Base-by-base conservation (phyloP, 2,329 filamentous ascomycete genomes). In the Leptographium procerum region DNA sequence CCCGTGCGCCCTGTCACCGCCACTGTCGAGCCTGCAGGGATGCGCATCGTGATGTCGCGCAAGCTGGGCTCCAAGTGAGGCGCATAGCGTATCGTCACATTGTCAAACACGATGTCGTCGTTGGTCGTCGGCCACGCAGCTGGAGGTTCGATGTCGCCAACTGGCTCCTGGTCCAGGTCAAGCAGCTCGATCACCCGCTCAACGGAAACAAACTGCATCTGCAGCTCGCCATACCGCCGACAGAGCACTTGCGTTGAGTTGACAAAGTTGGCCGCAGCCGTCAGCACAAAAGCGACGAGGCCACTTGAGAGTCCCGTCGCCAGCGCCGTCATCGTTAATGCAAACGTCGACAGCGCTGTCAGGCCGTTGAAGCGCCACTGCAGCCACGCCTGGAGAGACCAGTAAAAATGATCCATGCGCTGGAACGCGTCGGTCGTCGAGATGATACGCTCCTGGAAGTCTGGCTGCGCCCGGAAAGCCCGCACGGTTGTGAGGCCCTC, bases 331-430 rank as follows among this genome's bases (percentile, higher is more conserved):
- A 86, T 69, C 1, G 89, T 89, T 56, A 96, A 74, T 0, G 83
- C 72, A 60, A 92, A 87, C 0, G 88, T 90, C 9, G 89, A 89
- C 4, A 81, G 68, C 0, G 87, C 87, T 0, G 89, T 89, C 7
- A 91, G 72, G 10, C 76, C 71, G 64, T 89, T 86, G 58, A 94
- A 92, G 14, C 91, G 84, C 66, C 87, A 90, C 68, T 85, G 85
- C 2, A 96, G 77, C 91, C 91, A 96, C 9, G 84, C 83, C 64
- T 95, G 89, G 50, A 95, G 77, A 60, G 85, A 88, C 87, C 91
- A 96, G 73, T 95, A 96, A 72, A 96, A 95, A 69, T 96, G 91
- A 66, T 96, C 91, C 80, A 95, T 94, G 68, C 90, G 90, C 69
- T 96, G 91, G 68, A 96, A 96, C 22, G 85, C 84, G 67, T 96